Evolutionary conservation across 2,329 filamentous ascomycete species (phyloP), one percentile per base, ranked within the genome.

Genomic region (Xylariomycetidae sp.): DNA sequence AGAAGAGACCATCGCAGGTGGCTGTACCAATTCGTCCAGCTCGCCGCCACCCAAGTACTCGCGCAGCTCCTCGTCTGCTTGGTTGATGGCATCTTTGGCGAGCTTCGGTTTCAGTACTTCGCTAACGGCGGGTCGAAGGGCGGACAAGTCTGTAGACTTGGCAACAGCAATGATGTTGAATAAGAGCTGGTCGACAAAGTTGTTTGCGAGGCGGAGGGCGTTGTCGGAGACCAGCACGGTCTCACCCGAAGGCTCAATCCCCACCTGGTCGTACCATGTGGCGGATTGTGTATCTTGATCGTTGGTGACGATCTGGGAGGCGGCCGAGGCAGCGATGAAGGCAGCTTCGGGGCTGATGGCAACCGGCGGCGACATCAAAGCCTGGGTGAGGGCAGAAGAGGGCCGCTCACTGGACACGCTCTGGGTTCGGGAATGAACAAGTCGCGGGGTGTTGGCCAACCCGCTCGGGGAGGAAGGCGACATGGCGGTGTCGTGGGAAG

Each of bases 41-140:
- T 85, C 83, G 12, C 73, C 76, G 19, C 76, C 85, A 1, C 86
- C 88, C 27, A 95, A 70, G 42, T 95, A 92, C 55, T 95, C 90
- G 31, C 81, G 73, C 31, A 98, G 66, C 56, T 95, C 88, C 47
- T 92, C 84, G 39, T 95, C 85, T 5, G 87, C 88, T 25, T 83
- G 84, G 35, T 76, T 74, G 37, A 94, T 81, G 4, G 88, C 85
- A 52, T 92, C 85, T 49, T 79, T 84, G 41, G 89, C 92, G 19
- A 98, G 73, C 47, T 89, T 86, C 12, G 85, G 82, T 61, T 93
- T 95, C 37, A 98, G 69, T 6, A 95, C 82, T 33, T 95, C 87
- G 28, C 76, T 72, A 19, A 96, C 81, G 19, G 90, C 89, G 3
- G 86, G 84, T 39, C 88, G 79, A 38, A 96, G 72, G 3, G 79